These are phyloP conservation scores for Tricholoma terreum DNA, from an alignment of 768 basidiomycete genomes.

Conservation along the genomic window DNA sequence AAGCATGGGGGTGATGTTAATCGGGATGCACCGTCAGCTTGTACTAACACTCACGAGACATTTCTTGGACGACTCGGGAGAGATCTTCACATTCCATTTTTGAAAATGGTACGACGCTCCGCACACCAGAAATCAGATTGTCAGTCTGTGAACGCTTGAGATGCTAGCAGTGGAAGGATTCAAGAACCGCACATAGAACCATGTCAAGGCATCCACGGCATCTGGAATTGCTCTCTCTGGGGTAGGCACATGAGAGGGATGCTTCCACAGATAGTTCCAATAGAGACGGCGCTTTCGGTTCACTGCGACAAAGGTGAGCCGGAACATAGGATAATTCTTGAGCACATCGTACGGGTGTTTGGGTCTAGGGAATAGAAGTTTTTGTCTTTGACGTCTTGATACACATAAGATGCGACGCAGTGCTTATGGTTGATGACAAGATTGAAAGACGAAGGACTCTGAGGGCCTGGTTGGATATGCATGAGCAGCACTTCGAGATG, in stretches of 20 bases:
- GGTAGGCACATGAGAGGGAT: slow-evolving; percentile 43
- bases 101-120: slow-evolving; percentile 49
- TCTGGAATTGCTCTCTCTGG: slow-evolving; percentile 42
- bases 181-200: slow-evolving; percentile 39
- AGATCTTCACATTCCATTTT: slow-evolving; percentile 53
- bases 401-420: slow-evolving; percentile 43
- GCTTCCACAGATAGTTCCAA: slow-evolving; percentile 50
- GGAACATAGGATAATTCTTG: neutral
- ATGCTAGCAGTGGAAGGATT: neutral
- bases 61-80: slow-evolving; percentile 33
- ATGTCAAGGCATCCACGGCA: slow-evolving; percentile 47
- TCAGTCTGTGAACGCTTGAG: slow-evolving; percentile 32
- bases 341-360: slow-evolving; percentile 18
- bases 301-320: slow-evolving; percentile 24
- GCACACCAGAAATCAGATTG: slow-evolving; percentile 43
- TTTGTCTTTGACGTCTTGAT: slow-evolving; percentile 28
- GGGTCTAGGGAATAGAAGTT: slow-evolving; percentile 26
- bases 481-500: slow-evolving; percentile 37
- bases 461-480: slow-evolving; percentile 23
- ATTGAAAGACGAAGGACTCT: slow-evolving; percentile 25
- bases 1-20: neutral
- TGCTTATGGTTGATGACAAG: slow-evolving; percentile 46
- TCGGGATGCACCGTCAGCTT: neutral
- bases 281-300: slow-evolving; percentile 46
- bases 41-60: slow-evolving; percentile 25